These are phyloP conservation scores for Craterostigma plantagineum DNA, from an alignment of 257 asterid genomes.

Conservation along the genomic window DNA sequence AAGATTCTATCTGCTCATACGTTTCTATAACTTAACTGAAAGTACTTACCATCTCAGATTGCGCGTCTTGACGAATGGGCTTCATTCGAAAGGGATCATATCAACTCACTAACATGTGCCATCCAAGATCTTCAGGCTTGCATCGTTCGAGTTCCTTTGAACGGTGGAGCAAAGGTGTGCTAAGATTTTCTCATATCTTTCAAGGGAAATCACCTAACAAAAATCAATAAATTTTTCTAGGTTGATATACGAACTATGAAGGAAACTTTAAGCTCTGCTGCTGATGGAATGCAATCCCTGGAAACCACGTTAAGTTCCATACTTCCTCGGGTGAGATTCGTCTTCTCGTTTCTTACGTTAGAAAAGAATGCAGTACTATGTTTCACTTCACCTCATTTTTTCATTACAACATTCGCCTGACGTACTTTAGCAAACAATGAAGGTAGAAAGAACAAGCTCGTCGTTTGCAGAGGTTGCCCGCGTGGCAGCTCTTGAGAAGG, in stretches of 20 bases:
- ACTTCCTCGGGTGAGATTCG: slow-evolving; percentile 38
- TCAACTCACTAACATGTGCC: slow-evolving; percentile 38
- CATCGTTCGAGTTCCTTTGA: slow-evolving; percentile 64
- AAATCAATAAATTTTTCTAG: slow-evolving; percentile 17
- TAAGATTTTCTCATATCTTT: too few species aligned
- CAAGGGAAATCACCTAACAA: neutral
- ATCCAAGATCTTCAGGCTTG: slow-evolving; percentile 64
- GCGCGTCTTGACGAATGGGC: slow-evolving; percentile 66
- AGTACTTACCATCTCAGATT: slow-evolving; percentile 33
- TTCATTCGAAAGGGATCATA: slow-evolving; percentile 50
- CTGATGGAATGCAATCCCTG: slow-evolving; percentile 66
- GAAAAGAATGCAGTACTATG: too few species aligned
- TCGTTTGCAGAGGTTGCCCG: slow-evolving; percentile 32
- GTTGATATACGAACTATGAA: slow-evolving; percentile 56
- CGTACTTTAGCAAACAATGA: slow-evolving; percentile 8
- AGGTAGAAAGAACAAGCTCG: slow-evolving; percentile 31
- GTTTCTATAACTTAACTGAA: too few species aligned
- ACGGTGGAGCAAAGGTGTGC: slow-evolving; percentile 74
- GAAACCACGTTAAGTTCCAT: slow-evolving; percentile 47
- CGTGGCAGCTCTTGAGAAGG: slow-evolving; percentile 29
- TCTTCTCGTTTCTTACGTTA: too few species aligned
- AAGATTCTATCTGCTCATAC: too few species aligned
- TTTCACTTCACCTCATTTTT: neutral
- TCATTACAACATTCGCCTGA: slow-evolving; percentile 1
- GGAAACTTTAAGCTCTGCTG: slow-evolving; percentile 69